phyloP scores from a whole-genome alignment of 306 rosid species.

The Vigna angularis region DNA sequence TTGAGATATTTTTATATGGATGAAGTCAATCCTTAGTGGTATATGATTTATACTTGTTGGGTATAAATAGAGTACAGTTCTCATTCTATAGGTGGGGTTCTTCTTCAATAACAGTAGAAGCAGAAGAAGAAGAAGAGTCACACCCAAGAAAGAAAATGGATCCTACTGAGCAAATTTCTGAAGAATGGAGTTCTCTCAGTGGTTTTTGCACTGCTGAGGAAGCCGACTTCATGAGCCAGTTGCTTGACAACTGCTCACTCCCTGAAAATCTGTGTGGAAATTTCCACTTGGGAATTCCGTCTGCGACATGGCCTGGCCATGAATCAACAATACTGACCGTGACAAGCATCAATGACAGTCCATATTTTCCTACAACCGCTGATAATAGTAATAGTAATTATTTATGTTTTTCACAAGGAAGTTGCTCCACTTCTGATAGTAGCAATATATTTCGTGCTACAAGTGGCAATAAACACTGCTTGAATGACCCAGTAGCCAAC shows the following conservation, averaged over 20 bases:
- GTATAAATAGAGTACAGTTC: slow-evolving; percentile 52
- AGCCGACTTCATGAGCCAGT: slow-evolving; percentile 64
- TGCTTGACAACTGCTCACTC: slow-evolving; percentile 46
- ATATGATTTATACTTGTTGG: slow-evolving; percentile 7
- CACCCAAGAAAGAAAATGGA: slow-evolving; percentile 53
- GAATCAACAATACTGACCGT: slow-evolving; percentile 43
- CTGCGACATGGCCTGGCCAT: slow-evolving; percentile 60
- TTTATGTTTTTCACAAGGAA: slow-evolving; percentile 41
- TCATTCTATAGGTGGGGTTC: slow-evolving; percentile 35
- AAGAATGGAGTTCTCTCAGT: slow-evolving; percentile 68
- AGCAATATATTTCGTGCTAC: slow-evolving; percentile 39
- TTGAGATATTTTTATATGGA: slow-evolving; percentile 31
- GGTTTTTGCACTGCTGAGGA: slow-evolving; percentile 66
- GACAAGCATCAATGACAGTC: slow-evolving; percentile 45
- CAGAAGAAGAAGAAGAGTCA: neutral
- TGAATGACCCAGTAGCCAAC: slow-evolving; percentile 48
- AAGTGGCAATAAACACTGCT: slow-evolving; percentile 39
- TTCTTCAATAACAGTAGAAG: slow-evolving; percentile 8
- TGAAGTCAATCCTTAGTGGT: slow-evolving; percentile 40
- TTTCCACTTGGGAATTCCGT: slow-evolving; percentile 57
- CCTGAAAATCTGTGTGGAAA: slow-evolving; percentile 37
- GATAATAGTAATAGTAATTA: slow-evolving; percentile 30
- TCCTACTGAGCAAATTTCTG: slow-evolving; percentile 52
- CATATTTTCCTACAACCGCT: slow-evolving; percentile 50
- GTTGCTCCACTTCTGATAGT: slow-evolving; percentile 27